Percentiles rank a stretch among this genome's conserved stretches.
Evolutionary conservation across 2,329 filamentous ascomycete genomes (phyloP).

Genomic region (Malbranchea cinnamomea): DNA sequence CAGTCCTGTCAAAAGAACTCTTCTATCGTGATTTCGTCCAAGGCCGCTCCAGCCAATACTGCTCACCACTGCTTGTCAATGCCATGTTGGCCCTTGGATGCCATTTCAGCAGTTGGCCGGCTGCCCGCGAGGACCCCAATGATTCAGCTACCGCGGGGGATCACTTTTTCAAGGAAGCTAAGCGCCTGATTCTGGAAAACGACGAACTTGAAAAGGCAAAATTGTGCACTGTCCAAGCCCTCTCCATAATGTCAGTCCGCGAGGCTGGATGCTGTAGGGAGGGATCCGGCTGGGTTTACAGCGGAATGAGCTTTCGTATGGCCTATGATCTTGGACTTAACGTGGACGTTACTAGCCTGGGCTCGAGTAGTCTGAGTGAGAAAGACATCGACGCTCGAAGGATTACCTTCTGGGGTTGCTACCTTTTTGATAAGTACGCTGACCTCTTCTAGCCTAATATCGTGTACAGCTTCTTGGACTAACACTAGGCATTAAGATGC

Average conservation of each 20-base stretch:
- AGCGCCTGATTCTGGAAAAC: slow-evolving; percentile 73
- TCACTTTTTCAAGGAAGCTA: slow-evolving; percentile 91
- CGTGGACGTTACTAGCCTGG: slow-evolving; percentile 57
- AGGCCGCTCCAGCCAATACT: slow-evolving; percentile 59
- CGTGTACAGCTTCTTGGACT: slow-evolving; percentile 9
- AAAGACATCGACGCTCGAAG: slow-evolving; percentile 76
- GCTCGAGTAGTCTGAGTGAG: slow-evolving; percentile 51
- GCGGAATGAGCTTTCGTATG: slow-evolving; percentile 97
- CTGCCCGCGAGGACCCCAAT: slow-evolving; percentile 53
- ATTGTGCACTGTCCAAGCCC: slow-evolving; percentile 79
- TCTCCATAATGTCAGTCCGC: slow-evolving; percentile 89
- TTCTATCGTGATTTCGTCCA: slow-evolving; percentile 75
- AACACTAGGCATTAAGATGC: slow-evolving; percentile 44
- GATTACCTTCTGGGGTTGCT: slow-evolving; percentile 96
- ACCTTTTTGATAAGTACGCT: slow-evolving; percentile 76
- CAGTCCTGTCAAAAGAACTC: slow-evolving; percentile 68
- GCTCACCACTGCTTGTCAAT: slow-evolving; percentile 80
- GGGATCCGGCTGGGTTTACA: slow-evolving; percentile 95
- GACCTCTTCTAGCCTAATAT: slow-evolving; percentile 3
- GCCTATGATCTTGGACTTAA: slow-evolving; percentile 87
- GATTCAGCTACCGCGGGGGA: slow-evolving; percentile 81
- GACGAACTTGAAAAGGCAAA: slow-evolving; percentile 85
- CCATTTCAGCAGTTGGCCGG: slow-evolving; percentile 70
- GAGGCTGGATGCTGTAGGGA: slow-evolving; percentile 91
- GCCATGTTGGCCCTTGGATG: slow-evolving; percentile 86